Percentiles rank a stretch among this genome's conserved stretches.
Conservation (phyloP, 2,329 filamentous ascomycete genomes). For the Penicillium paneum region DNA sequence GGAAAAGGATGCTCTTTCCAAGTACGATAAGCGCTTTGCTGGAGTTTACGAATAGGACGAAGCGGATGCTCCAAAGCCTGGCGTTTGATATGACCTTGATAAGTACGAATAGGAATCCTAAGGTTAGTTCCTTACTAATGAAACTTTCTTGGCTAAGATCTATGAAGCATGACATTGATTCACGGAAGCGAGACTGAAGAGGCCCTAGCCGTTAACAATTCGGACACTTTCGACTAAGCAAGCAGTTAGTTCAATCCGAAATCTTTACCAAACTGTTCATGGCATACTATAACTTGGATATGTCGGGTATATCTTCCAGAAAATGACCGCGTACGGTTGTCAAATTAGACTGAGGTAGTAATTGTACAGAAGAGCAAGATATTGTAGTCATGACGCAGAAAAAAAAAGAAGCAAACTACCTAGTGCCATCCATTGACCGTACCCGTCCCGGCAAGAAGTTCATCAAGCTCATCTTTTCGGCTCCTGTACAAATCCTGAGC, state of each 20-base stretch:
- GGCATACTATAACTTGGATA: not conserved
- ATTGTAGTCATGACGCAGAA: conserved; percentile 6
- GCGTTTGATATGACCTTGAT: not conserved
- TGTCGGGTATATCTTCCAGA: not conserved
- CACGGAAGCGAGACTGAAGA: not conserved
- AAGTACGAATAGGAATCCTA: not conserved
- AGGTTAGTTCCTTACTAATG: not conserved
- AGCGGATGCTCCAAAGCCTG: not conserved
- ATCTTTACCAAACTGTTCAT: not conserved
- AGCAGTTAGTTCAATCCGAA: not conserved
- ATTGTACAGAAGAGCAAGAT: conserved; percentile 8
- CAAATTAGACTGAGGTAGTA: conserved; percentile 8
- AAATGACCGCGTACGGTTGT: not conserved
- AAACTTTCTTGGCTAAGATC: not conserved
- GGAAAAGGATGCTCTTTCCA: not conserved
- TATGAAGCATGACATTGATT: no score
- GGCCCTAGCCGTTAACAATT: not conserved
- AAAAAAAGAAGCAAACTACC: conserved; percentile 11
- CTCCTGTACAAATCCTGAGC: conserved; percentile 81
- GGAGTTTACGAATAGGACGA: not conserved
- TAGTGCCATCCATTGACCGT: conserved; percentile 42
- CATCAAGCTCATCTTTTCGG: conserved; percentile 73
- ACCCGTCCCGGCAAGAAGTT: conserved; percentile 44
- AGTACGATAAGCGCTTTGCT: not conserved
- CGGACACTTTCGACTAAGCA: not conserved